Evolutionary conservation across 1,284 basidiomycete species (phyloP).

Genomic region (Marasmius tenuissimus): DNA sequence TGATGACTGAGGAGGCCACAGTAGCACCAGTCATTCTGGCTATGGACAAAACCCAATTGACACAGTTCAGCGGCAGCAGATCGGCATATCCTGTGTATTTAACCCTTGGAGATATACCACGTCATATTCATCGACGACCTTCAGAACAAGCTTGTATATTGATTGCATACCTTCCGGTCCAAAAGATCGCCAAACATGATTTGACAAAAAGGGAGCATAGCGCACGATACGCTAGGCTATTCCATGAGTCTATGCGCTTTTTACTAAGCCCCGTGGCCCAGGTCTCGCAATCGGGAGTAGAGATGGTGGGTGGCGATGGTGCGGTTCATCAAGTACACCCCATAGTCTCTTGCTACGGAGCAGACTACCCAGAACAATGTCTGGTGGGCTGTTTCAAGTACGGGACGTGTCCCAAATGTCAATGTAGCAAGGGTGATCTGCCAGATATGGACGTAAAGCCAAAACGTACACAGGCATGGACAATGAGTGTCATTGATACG

Average conservation of each 20-base stretch:
- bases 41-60: no score
- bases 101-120: constrained; percentile 25
- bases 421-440: background rate
- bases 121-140: constrained; percentile 16
- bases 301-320: constrained; percentile 14
- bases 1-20: constrained; percentile 21
- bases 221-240: constrained; percentile 7
- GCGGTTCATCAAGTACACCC: constrained; percentile 5
- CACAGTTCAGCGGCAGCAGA: constrained; percentile 17
- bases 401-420: constrained; percentile 16
- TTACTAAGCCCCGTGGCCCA: constrained; percentile 16
- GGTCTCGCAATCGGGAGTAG: constrained; percentile 2
- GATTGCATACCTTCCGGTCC: constrained; percentile 21
- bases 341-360: constrained; percentile 17
- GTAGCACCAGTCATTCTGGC: constrained; percentile 15
- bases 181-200: constrained; percentile 6
- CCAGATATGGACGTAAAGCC: background rate
- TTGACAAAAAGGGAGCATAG: background rate
- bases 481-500: background rate
- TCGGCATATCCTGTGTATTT: constrained; percentile 24
- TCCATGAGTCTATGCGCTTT: constrained; percentile 18
- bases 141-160: constrained; percentile 19
- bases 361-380: constrained; percentile 22
- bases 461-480: background rate
- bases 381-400: constrained; percentile 14